Evolutionary conservation across 2,329 filamentous ascomycete species (phyloP).

Genomic region (Magnaporthiopsis poae): DNA sequence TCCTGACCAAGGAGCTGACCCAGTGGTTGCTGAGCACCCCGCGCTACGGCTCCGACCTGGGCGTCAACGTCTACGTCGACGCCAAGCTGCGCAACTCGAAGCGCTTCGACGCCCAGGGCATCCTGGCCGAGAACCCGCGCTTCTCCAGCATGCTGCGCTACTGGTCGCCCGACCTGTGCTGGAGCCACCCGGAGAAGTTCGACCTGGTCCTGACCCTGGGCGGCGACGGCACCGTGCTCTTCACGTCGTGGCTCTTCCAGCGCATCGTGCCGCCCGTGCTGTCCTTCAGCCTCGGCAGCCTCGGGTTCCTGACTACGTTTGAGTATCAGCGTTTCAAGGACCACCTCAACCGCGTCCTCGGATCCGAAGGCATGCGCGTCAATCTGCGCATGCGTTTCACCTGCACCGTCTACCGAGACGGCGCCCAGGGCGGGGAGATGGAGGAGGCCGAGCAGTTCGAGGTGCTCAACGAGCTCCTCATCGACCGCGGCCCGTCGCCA

Average conservation of each 20-base stretch:
- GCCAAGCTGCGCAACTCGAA: slow-evolving; percentile 81
- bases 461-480: slow-evolving; percentile 95
- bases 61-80: slow-evolving; percentile 96
- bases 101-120: slow-evolving; percentile 67
- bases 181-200: slow-evolving; percentile 86
- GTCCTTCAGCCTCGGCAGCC: slow-evolving; percentile 72
- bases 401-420: slow-evolving; percentile 83
- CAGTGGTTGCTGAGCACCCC: slow-evolving; percentile 83
- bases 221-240: slow-evolving; percentile 77
- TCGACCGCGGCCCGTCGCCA: slow-evolving; percentile 89
- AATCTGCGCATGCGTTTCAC: slow-evolving; percentile 98
- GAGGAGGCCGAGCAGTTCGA: slow-evolving; percentile 94
- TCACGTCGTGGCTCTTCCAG: slow-evolving; percentile 88
- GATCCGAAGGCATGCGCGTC: slow-evolving; percentile 88
- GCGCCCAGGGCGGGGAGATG: slow-evolving; percentile 48
- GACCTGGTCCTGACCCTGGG: slow-evolving; percentile 85
- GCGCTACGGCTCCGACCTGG: slow-evolving; percentile 78
- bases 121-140: slow-evolving; percentile 63
- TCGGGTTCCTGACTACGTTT: slow-evolving; percentile 83
- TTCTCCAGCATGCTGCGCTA: slow-evolving; percentile 81
- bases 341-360: slow-evolving; percentile 82
- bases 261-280: slow-evolving; percentile 75
- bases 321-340: slow-evolving; percentile 80
- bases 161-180: slow-evolving; percentile 94
- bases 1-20: slow-evolving; percentile 76